Conservation (phyloP, 371 early-diverging fungal genomes). For the Rhizopus arrhizus region DNA sequence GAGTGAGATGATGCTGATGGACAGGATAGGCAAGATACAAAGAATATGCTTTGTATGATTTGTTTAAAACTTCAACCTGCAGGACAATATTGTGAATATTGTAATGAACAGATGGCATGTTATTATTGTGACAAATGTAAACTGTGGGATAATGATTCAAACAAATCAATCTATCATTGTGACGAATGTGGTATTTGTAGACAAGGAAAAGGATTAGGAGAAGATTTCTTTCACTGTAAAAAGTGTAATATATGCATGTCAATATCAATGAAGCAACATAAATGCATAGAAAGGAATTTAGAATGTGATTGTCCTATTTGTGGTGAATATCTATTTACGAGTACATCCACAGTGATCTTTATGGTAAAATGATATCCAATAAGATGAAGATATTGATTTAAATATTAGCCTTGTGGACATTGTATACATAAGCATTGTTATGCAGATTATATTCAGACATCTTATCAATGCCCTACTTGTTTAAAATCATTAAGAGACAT, state of each 20-base stretch:
- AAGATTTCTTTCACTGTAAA: conserved; percentile 93
- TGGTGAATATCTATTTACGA: conserved; percentile 94
- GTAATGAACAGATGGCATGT: conserved; percentile 63
- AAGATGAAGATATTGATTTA: not conserved
- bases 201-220: conserved; percentile 76
- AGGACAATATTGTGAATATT: conserved; percentile 72
- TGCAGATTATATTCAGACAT: conserved; percentile 78
- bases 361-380: conserved; percentile 64
- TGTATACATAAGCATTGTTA: conserved; percentile 92
- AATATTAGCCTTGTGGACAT: conserved; percentile 87
- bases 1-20: too few species aligned
- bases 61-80: conserved; percentile 85
- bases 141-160: conserved; percentile 88
- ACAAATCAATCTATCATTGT: conserved; percentile 89
- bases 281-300: conserved; percentile 91
- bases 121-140: conserved; percentile 95
- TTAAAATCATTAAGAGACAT: conserved; percentile 91
- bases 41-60: conserved; percentile 91
- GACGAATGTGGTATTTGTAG: conserved; percentile 93
- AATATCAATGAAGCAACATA: conserved; percentile 76
- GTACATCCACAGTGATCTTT: conserved; percentile 78
- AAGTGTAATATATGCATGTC: conserved; percentile 94
- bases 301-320: conserved; percentile 97
- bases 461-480: conserved; percentile 97
- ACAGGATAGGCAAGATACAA: conserved; percentile 64